phyloP scores from a whole-genome alignment of 2,329 filamentous ascomycete genomes.

The Phyllosticta citriasiana region DNA sequence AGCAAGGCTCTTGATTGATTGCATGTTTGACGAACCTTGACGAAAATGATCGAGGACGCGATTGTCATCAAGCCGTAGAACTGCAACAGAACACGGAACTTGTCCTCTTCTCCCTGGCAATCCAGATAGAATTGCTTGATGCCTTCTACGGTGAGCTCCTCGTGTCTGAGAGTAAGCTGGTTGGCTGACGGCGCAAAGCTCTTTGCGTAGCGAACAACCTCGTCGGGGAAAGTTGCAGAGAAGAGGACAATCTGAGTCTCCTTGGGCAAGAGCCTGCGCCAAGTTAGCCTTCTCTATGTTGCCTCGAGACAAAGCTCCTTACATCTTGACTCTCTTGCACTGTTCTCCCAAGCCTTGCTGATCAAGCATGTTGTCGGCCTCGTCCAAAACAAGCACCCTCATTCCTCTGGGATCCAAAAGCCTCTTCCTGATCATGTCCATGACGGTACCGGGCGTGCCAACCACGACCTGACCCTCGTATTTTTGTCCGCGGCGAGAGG shows the following conservation, averaged over 20 bases:
- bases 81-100: constrained; percentile 81
- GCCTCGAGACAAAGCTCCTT: constrained; percentile 26
- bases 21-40: constrained; percentile 53
- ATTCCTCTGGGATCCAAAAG: constrained; percentile 63
- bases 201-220: constrained; percentile 74
- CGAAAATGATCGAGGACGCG: constrained; percentile 95
- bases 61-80: constrained; percentile 96
- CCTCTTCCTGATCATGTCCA: constrained; percentile 71
- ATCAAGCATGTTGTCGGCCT: constrained; percentile 98
- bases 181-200: constrained; percentile 81
- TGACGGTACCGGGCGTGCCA: constrained; percentile 87
- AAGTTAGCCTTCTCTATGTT: constrained; percentile 21
- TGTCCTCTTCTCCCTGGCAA: constrained; percentile 69
- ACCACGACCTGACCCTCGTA: constrained; percentile 74
- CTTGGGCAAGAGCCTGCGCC: constrained; percentile 57
- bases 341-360: constrained; percentile 92
- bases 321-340: constrained; percentile 82
- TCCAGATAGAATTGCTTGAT: constrained; percentile 98
- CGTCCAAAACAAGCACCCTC: constrained; percentile 81
- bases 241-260: constrained; percentile 84
- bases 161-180: constrained; percentile 74
- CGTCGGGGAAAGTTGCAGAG: constrained; percentile 83
- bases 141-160: constrained; percentile 89
- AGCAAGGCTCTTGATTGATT: background rate
- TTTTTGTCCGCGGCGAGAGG: constrained; percentile 55